Evolutionary conservation across 441 rosid genomes (phyloP), one percentile per base, ranked within the genome.

Genomic region (Populus hybrid): DNA sequence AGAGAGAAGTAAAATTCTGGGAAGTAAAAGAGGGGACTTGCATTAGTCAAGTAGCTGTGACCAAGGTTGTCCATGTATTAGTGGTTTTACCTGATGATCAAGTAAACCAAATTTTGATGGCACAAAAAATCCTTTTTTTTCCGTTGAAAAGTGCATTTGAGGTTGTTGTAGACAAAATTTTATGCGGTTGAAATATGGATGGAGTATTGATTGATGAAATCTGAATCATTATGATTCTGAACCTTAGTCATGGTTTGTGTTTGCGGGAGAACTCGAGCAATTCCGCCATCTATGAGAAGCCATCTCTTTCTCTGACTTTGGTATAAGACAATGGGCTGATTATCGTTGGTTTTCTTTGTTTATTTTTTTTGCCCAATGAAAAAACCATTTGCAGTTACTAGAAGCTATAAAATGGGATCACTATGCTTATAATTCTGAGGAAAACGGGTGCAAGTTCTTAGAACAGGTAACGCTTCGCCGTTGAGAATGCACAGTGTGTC

Each of bases 91-190:
- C 32, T 32, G 63, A 23, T 42, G n/a, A 57, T 30, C 26, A 20
- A 30, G 75, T 72, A 50, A 20, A 50, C 75, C 21, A 46, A 57
- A 30, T 73, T 73, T 73, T 73, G 75, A 72, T n/a, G 23, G n/a
- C 10, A n/a, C 64, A 59, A n/a, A 20, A 20, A 20, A 7, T 57
- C 23, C 1, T 57, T 20, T 8, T 20, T 20, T 20, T n/a, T 18
- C 2, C n/a, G n/a, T n/a, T 59, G 59, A 50, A 50, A 50, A 4
- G n/a, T 50, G 20, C 16, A 14, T 6, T 50, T 50, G 59, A 46
- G 20, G 59, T 14, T 16, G 59, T 18, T 50, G n/a, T 5, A 50
- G 59, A 50, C 18, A 34, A 34, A 59, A 7, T 59, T 59, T 8
- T 59, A 59, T n/a, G 64, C 24, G 8, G 24, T 59, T 59, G 64